Evolutionary conservation across 805 yeast genomes (phyloP), one percentile per base, ranked within the genome.

Genomic region (Lachancea thermotolerans): DNA sequence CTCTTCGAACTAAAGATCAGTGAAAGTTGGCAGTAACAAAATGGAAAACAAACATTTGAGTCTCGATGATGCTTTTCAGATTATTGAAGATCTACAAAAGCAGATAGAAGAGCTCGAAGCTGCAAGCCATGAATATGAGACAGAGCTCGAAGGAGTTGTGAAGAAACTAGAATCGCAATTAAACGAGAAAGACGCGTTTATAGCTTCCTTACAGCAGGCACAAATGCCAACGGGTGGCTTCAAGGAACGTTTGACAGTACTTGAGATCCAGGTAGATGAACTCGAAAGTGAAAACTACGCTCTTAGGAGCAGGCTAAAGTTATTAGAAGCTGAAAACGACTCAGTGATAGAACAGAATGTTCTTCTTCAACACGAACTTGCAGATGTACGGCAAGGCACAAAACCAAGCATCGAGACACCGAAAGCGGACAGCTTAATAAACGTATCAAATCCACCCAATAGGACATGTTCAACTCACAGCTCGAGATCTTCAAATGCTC

Each of bases 191-290:
- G 35, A 41, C 21, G 39, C 35, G n/a, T 14, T 12, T 8, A 35
- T 41, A 28, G 14, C 6, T 12, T 5, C n/a, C 14, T 11, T 36
- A 10, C 27, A 21, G 25, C 25, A 41, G 29, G 18, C 21, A 11
- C 30, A 31, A 4, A 29, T 33, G 10, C 37, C 37, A 9, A 9
- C 31, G 4, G 34, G 4, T 14, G 12, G 16, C 16, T 10, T 21
- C 25, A 42, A 42, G 17, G 35, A 41, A 10, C 46, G 39, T 14
- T 25, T 53, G 11, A 52, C 51, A 2, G 29, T 29, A 14, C 32
- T 53, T 14, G 59, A 53, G 36, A 53, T 55, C 16, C 49, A 39
- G 30, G 31, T 50, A 2, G 59, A 55, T 40, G 57, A 55, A 15
- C 36, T 55, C 16, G 57, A 55, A 29, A 44, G 37, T 33, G 56